Conservation (phyloP, 805 yeast genomes). For the Nakazawaea ernobii region DNA sequence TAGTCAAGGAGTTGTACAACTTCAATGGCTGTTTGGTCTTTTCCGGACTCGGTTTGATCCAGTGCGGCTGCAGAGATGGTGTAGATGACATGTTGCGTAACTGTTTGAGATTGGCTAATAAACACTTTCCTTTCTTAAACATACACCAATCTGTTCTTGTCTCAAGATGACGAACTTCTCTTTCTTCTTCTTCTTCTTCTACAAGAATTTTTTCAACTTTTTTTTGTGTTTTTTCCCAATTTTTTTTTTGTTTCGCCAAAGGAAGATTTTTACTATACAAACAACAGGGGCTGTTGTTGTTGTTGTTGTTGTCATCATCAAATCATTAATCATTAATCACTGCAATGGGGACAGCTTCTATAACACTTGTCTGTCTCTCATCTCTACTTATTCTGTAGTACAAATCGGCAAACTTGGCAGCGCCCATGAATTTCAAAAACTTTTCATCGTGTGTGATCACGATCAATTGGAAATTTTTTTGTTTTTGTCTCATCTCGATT, state of each 20-base stretch:
- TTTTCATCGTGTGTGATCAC: conserved; percentile 96
- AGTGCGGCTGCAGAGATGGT: conserved; percentile 17
- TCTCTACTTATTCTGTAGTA: conserved; percentile 80
- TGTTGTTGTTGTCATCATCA: no score
- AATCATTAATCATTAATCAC: conserved; percentile 2
- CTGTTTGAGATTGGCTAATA: no score
- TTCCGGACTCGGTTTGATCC: conserved; percentile 23
- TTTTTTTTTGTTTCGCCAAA: no score
- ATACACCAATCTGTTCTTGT: neutral
- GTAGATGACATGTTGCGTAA: conserved; percentile 1
- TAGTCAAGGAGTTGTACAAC: conserved; percentile 78
- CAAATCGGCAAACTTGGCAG: conserved; percentile 78
- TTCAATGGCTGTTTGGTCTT: conserved; percentile 41
- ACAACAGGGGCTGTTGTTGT: neutral
- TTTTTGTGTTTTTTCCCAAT: neutral
- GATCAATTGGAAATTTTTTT: conserved; percentile 86
- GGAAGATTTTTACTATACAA: neutral
- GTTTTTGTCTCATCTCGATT: conserved; percentile 67
- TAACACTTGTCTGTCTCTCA: conserved; percentile 73
- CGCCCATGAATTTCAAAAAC: conserved; percentile 79
- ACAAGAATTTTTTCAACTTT: neutral
- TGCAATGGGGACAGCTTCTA: conserved; percentile 22
- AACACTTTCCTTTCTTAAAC: neutral
- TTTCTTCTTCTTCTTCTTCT: neutral
- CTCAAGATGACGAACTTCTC: no score